A percentile compares a stretch with the other conserved stretches of the same genome.
These are phyloP conservation scores for Deinandra increscens DNA, from an alignment of 129 eudicot species.

Conservation along the genomic window DNA sequence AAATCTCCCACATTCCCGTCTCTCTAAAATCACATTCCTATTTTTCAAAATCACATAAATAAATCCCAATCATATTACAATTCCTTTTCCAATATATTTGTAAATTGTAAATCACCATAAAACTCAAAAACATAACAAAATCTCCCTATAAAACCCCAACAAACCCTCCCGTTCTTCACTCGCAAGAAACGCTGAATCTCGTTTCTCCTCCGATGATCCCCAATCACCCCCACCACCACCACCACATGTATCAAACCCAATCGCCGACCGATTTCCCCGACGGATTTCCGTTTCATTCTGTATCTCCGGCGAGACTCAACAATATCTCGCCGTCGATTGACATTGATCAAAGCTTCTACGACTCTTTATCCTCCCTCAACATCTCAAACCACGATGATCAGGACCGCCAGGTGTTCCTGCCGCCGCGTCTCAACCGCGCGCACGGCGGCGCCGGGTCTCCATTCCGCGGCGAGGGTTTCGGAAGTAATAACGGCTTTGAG, in stretches of 20 bases:
- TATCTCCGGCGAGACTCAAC: constrained; percentile 14
- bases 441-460: constrained; percentile 16
- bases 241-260: constrained; percentile 23
- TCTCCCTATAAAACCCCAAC: neutral
- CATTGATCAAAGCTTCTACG: constrained; percentile 18
- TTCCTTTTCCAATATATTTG: neutral
- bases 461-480: constrained; percentile 20
- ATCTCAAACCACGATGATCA: neutral
- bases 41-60: neutral
- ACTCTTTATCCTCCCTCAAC: constrained; percentile 16
- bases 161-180: constrained; percentile 8
- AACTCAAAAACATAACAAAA: neutral
- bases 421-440: neutral
- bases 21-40: neutral
- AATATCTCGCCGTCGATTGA: constrained; percentile 12
- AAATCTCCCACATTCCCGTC: neutral
- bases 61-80: constrained; percentile 8
- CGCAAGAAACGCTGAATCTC: constrained; percentile 1
- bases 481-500: neutral
- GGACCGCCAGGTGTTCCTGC: neutral
- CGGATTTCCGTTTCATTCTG: constrained; percentile 13
- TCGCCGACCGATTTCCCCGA: constrained; percentile 3
- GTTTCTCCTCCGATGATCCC: constrained; percentile 6
- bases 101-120: neutral
- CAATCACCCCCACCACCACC: neutral